A percentile compares a stretch with the other conserved stretches of the same genome.
These are phyloP conservation scores for Nakaseomyces delphensis DNA, from an alignment of 1,139 yeast genomes.

Conservation along the genomic window DNA sequence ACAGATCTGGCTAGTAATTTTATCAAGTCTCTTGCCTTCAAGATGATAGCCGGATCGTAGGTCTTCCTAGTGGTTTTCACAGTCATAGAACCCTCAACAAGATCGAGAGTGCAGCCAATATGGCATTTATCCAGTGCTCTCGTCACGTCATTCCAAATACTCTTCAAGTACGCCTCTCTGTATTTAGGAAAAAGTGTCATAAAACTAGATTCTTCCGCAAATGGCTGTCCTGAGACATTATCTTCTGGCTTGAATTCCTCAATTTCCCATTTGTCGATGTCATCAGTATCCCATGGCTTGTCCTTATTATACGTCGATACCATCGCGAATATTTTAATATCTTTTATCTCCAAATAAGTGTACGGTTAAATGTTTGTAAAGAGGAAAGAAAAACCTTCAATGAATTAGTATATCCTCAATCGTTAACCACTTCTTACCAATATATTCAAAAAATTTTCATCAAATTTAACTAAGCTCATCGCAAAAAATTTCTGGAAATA, in stretches of 20 bases:
- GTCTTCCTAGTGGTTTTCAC: constrained; percentile 94
- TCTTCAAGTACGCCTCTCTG: constrained; percentile 81
- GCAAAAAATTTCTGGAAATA: constrained; percentile 2
- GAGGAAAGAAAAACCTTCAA: no score
- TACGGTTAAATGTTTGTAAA: no score
- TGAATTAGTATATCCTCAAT: no score
- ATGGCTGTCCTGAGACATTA: constrained; percentile 74
- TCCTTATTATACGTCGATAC: constrained; percentile 88
- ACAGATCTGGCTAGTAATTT: constrained; percentile 92
- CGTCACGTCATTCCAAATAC: constrained; percentile 91
- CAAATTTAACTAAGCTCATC: constrained; percentile 6
- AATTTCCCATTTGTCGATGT: constrained; percentile 85
- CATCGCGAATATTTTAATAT: constrained; percentile 39
- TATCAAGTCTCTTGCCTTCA: constrained; percentile 91
- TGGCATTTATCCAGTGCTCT: constrained; percentile 63
- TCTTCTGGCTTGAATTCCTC: constrained; percentile 90
- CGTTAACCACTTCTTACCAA: no score
- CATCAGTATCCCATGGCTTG: constrained; percentile 97
- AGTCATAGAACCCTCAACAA: constrained; percentile 96
- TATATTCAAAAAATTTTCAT: constrained; percentile 7
- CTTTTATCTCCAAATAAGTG: no score
- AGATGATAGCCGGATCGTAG: constrained; percentile 85
- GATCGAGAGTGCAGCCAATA: constrained; percentile 71
- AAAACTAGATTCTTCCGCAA: constrained; percentile 89
- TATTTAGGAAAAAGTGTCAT: constrained; percentile 95